These are phyloP conservation scores for Mycogone perniciosa DNA, from an alignment of 2,329 filamentous ascomycete genomes.

Conservation along the genomic window DNA sequence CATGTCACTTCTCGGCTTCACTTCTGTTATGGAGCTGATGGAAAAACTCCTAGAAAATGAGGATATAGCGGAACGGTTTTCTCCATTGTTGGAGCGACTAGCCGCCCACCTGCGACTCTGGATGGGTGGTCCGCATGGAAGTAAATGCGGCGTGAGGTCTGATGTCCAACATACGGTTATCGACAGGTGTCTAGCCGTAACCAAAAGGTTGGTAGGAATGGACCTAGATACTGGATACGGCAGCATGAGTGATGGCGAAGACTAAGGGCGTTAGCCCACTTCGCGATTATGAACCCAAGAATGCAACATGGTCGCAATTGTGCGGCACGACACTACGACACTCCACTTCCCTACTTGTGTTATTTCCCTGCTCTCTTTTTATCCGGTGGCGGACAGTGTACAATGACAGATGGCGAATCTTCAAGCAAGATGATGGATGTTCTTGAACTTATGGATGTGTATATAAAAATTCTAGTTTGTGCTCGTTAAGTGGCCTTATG, in stretches of 20 bases:
- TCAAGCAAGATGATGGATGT: background rate
- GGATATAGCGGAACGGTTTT: slow-evolving; percentile 40
- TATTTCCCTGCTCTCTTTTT: background rate
- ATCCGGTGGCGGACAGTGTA: background rate
- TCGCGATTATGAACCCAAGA: background rate
- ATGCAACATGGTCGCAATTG: background rate
- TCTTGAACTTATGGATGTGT: background rate
- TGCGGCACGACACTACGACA: background rate
- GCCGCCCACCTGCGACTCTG: slow-evolving; percentile 54
- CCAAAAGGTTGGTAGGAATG: slow-evolving; percentile 53
- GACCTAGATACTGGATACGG: slow-evolving; percentile 54
- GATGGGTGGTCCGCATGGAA: slow-evolving; percentile 49
- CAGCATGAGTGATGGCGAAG: slow-evolving; percentile 37
- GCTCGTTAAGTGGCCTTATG: slow-evolving; percentile 4
- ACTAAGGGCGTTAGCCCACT: background rate
- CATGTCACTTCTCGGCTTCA: slow-evolving; percentile 54
- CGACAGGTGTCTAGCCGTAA: slow-evolving; percentile 49
- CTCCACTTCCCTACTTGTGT: slow-evolving; percentile 1
- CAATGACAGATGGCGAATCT: background rate
- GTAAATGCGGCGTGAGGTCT: slow-evolving; percentile 44
- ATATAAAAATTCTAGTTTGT: slow-evolving; percentile 3
- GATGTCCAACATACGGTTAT: slow-evolving; percentile 49
- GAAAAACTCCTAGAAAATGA: slow-evolving; percentile 43
- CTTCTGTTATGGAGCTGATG: slow-evolving; percentile 53
- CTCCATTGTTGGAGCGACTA: slow-evolving; percentile 47